Percentiles rank a stretch among this genome's conserved stretches.
These are phyloP conservation scores for Acer campestre DNA, from an alignment of 345 rosid genomes.

Conservation along the genomic window DNA sequence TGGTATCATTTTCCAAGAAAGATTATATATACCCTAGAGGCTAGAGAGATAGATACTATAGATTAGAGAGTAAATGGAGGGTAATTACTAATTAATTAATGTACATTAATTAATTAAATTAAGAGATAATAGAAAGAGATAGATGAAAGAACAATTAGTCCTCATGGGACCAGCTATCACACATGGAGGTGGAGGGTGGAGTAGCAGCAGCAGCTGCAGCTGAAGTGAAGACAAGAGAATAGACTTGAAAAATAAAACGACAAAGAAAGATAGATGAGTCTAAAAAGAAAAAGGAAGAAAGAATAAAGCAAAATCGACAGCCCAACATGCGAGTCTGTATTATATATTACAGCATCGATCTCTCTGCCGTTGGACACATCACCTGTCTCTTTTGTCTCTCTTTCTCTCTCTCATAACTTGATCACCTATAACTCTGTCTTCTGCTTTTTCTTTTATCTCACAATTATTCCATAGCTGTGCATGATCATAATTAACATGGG, in stretches of 20 bases:
- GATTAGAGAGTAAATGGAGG: slow-evolving; percentile 22
- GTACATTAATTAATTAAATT: too few species aligned
- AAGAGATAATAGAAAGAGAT: not conserved
- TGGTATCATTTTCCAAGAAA: slow-evolving; percentile 61
- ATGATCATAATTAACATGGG: slow-evolving; percentile 23
- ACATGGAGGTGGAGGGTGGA: not conserved
- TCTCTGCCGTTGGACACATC: slow-evolving; percentile 56
- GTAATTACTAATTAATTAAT: not conserved
- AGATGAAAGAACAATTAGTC: not conserved
- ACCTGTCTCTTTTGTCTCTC: slow-evolving; percentile 67
- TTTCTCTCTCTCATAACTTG: not conserved
- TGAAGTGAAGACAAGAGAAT: slow-evolving; percentile 14
- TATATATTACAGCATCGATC: slow-evolving; percentile 14
- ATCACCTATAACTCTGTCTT: slow-evolving; percentile 3
- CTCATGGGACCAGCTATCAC: too few species aligned
- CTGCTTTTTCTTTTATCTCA: not conserved
- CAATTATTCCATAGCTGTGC: not conserved
- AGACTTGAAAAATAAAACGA: slow-evolving; percentile 19
- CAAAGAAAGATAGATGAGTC: slow-evolving; percentile 14
- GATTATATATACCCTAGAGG: slow-evolving; percentile 19
- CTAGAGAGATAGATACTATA: slow-evolving; percentile 26
- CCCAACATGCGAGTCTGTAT: slow-evolving; percentile 38
- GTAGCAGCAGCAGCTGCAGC: not conserved
- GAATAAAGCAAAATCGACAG: slow-evolving; percentile 37
- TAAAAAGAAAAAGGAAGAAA: slow-evolving; percentile 26